phyloP scores from a whole-genome alignment of 78 protist species.

The Guillardia theta region DNA sequence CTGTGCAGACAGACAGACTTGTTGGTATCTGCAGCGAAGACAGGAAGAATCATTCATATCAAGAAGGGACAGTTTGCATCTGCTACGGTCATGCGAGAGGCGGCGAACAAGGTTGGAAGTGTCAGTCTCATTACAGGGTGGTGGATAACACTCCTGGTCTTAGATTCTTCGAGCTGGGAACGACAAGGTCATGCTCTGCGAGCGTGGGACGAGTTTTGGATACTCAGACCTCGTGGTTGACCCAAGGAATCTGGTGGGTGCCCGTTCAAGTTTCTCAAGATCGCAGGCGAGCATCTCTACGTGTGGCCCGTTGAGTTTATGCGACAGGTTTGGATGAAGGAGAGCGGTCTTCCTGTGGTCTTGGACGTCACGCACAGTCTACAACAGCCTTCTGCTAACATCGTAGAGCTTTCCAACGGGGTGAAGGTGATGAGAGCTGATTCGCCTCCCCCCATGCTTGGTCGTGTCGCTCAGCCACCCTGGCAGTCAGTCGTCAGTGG shows the following conservation, averaged over 20 bases:
- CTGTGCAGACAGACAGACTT: conserved; percentile 58
- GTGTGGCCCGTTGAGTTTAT: not conserved
- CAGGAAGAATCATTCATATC: not conserved
- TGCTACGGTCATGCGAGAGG: conserved; percentile 29
- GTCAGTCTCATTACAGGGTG: too few species aligned
- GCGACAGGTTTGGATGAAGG: not conserved
- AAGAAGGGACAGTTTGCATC: conserved; percentile 54
- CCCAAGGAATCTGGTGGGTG: conserved; percentile 15
- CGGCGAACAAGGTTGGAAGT: too few species aligned
- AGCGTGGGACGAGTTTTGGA: conserved; percentile 42
- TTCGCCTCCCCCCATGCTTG: too few species aligned
- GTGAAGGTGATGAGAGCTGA: too few species aligned
- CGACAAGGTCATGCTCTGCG: not conserved
- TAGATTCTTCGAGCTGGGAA: too few species aligned
- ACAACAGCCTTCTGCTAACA: not conserved
- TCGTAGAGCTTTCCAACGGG: too few species aligned
- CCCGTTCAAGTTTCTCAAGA: not conserved
- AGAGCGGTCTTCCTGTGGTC: not conserved
- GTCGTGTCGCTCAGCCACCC: too few species aligned
- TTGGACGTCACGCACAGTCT: conserved; percentile 21
- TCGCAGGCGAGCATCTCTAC: not conserved
- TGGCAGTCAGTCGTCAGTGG: too few species aligned
- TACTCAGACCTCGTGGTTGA: conserved; percentile 49
- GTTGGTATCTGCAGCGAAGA: not conserved
- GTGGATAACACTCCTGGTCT: too few species aligned